Percentiles rank a stretch among this genome's conserved stretches.
These are phyloP conservation scores for Ustilaginoidea virens DNA, from an alignment of 2,329 filamentous ascomycete species.

Conservation along the genomic window DNA sequence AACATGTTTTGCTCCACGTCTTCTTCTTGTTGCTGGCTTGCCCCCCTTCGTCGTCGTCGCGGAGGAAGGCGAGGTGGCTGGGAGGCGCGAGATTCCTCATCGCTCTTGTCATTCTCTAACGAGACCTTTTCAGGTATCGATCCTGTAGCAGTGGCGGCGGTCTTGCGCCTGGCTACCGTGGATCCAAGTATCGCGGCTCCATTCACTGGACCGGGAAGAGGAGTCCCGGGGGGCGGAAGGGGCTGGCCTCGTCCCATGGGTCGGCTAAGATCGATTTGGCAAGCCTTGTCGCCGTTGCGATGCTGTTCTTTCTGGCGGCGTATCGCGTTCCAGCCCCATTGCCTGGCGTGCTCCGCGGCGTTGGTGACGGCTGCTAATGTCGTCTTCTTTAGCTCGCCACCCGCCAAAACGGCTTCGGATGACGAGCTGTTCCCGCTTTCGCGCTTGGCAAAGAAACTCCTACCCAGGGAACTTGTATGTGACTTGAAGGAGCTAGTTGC, in stretches of 20 bases:
- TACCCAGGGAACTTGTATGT: constrained; percentile 22
- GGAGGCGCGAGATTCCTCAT: constrained; percentile 10
- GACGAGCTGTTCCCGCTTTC: constrained; percentile 22
- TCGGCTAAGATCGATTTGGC: constrained; percentile 34
- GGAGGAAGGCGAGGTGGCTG: constrained; percentile 33
- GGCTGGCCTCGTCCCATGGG: constrained; percentile 76
- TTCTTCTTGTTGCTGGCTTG: constrained; percentile 18
- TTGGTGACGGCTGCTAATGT: constrained; percentile 39
- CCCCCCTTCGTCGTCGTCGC: constrained; percentile 21
- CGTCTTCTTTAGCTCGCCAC: constrained; percentile 27
- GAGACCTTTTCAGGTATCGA: constrained; percentile 12
- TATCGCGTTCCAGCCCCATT: constrained; percentile 44
- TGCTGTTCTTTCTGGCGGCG: constrained; percentile 32
- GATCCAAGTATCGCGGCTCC: constrained; percentile 42
- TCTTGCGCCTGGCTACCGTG: constrained; percentile 49
- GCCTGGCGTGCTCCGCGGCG: constrained; percentile 37
- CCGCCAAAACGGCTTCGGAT: constrained; percentile 20
- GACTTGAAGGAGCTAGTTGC: constrained; percentile 23
- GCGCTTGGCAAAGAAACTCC: constrained; percentile 24
- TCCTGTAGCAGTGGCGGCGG: constrained; percentile 37
- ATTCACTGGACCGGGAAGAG: constrained; percentile 52
- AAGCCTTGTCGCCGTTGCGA: constrained; percentile 15
- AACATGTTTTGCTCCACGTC: constrained; percentile 36
- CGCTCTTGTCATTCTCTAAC: constrained; percentile 11
- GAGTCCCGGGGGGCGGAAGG: constrained; percentile 64